Base-by-base conservation (phyloP, 2,329 filamentous ascomycete species). In the Trichoderma afroharzianum region DNA sequence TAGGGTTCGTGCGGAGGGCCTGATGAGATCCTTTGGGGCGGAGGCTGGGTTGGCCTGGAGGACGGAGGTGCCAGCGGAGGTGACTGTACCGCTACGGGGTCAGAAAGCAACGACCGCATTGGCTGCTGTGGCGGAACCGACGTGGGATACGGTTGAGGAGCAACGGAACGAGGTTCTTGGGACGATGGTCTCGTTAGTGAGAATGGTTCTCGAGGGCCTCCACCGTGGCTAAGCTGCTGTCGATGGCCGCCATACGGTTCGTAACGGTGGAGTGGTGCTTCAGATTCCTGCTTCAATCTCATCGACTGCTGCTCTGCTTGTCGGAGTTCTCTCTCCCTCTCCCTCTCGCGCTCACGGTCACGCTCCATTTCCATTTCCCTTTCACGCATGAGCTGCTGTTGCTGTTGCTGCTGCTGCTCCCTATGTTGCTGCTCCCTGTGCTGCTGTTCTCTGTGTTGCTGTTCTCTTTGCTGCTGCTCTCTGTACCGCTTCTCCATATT, bases 261-360 rank as follows among this genome's bases (percentile, higher is more conserved):
- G 72, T 83, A 85, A 47, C 82, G 84, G 70, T 81, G 81, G 14
- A 76, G 74, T n/a, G 77, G 76, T 58, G 82, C 74, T 61, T 88
- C 86, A 3, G 83, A 82, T 74, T 88, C 87, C 73, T 87, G 85
- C 77, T 88, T 88, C 62, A 87, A 76, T 15, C 78, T 76, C 71
- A 81, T 71, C n/a, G 79, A 72, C 59, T 78, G 79, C 15, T 78
- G 75, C 59, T 81, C 79, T 6, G 74, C 68, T 39, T 79, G 78
- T 4, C 77, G 78, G 21, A 79, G 64, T 33, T 80, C 79, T 33
- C 76, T 76, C 63, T 80, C 77, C 28, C 76, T 73, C 28, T 80
- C 77, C 12, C 73, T 47, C 68, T 77, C 72, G 24, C 72, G 59
- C 18, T 77, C 73, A 72, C 72, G 43, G 8, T 76, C 70, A 7